Base-by-base conservation (phyloP, 805 yeast species). In the Cyberlindnera euphorbiiphila region DNA sequence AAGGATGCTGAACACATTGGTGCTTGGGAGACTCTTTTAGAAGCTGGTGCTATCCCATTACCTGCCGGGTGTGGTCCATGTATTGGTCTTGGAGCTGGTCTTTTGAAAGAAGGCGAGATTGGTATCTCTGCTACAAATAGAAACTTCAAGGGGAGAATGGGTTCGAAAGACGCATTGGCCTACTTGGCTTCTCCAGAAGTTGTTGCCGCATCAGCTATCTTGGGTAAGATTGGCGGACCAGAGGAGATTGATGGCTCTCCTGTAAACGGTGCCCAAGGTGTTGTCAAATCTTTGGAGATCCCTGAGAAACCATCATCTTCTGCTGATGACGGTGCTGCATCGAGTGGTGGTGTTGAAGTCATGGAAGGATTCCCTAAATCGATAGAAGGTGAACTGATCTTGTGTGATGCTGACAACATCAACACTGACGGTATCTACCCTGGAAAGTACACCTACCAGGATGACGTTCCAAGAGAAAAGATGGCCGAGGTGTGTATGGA, bases 401-500 rank as follows among this genome's bases (percentile, higher is more conserved):
- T 93, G 18, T 93, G 98, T 72, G 96, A 93, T 57, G 97, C 97
- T 31, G 98, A 93, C 64, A 85, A 84, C 59, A 81, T 93, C 64
- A 93, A 93, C 67, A 93, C 99, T 16, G 99, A 93, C 61, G 99
- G 98, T 56, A 93, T 93, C 42, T 93, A 93, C 60, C 99, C 99
- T 16, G 99, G 99, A 49, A 93, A 93, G 61, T 93, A 93, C 71
- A 93, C 99, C 9, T 93, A 93, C 66, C 98, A 93, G 68, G 99
- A 93, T 62, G 98, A 93, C 59, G 93, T 93, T 32, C 76, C 97
- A 28, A 74, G 84, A 55, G 95, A 86, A 52, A 86, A 83, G 60
- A 93, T 93, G 99, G 98, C 98, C 24, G 85, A 91, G 64, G 98
- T 93, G 32, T 93, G 98, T 69, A 93, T 93, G 99, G 98, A 93